A percentile compares a stretch with the other conserved stretches of the same genome.
Evolutionary conservation across 495 filamentous ascomycete species (phyloP).

Genomic region (Penicillium verhagenii): DNA sequence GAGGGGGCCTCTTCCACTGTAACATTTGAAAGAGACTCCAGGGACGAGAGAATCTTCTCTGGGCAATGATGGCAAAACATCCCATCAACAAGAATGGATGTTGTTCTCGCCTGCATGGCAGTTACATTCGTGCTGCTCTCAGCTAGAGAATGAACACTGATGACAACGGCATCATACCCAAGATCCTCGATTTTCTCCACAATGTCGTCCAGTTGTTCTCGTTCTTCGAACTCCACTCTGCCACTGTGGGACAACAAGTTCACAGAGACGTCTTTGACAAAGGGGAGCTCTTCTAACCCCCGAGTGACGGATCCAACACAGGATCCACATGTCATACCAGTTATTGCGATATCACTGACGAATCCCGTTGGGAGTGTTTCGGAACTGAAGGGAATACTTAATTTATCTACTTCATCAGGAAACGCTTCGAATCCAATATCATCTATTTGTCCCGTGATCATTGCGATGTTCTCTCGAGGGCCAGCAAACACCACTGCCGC

Average conservation of each 20-base stretch:
- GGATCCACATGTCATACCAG: constrained; percentile 81
- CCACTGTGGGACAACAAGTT: constrained; percentile 75
- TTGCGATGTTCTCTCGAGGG: constrained; percentile 37
- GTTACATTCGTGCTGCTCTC: constrained; percentile 6
- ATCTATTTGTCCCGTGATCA: constrained; percentile 50
- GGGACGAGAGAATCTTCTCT: constrained; percentile 50
- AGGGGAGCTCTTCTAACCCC: constrained; percentile 60
- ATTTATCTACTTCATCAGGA: constrained; percentile 40
- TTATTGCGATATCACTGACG: constrained; percentile 66
- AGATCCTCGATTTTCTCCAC: constrained; percentile 72
- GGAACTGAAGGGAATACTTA: constrained; percentile 21
- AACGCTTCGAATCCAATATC: constrained; percentile 56
- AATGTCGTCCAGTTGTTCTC: constrained; percentile 56
- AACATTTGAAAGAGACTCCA: constrained; percentile 54
- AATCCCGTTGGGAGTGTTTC: constrained; percentile 16
- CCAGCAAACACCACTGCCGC: constrained; percentile 49
- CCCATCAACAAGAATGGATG: constrained; percentile 70
- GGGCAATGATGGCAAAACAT: constrained; percentile 91
- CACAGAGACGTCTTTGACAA: constrained; percentile 62
- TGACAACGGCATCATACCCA: constrained; percentile 72
- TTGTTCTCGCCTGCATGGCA: constrained; percentile 47
- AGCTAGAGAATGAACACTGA: constrained; percentile 23
- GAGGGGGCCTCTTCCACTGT: constrained; percentile 50
- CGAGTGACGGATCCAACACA: constrained; percentile 67
- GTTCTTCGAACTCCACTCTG: constrained; percentile 58